A percentile compares a stretch with the other conserved stretches of the same genome.
Conservation (phyloP, 257 asterid genomes). For the Solanum clarkiae region DNA sequence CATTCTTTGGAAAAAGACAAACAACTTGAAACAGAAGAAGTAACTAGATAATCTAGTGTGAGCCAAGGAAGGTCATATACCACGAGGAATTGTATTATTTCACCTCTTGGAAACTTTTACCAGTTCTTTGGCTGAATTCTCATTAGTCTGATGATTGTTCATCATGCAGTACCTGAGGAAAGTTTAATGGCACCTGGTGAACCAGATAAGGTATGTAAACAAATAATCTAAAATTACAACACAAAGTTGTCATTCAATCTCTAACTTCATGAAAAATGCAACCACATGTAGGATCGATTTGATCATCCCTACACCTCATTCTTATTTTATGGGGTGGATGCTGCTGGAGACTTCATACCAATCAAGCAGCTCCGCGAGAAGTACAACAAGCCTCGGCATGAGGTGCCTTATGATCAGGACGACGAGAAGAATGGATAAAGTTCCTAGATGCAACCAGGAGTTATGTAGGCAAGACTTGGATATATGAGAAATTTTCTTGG, state of each 20-base stretch:
- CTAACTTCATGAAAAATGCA: neutral
- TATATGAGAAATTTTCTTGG: neutral
- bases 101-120: neutral
- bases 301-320: constrained; percentile 90
- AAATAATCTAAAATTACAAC: neutral
- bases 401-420: constrained; percentile 52
- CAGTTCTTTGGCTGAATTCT: neutral
- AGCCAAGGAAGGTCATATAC: neutral
- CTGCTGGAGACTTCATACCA: constrained; percentile 90
- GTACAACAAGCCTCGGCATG: constrained; percentile 76
- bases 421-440: constrained; percentile 34
- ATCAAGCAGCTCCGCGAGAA: constrained; percentile 85
- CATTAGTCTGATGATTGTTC: neutral
- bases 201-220: constrained; percentile 45
- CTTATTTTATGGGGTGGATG: constrained; percentile 77
- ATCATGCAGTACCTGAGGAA: constrained; percentile 82
- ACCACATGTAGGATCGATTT: constrained; percentile 42
- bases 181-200: constrained; percentile 43
- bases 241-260: neutral
- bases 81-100: neutral
- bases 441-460: constrained; percentile 4
- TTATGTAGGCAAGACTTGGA: neutral
- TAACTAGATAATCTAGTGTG: neutral
- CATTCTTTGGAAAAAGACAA: no score
- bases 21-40: no score